Base-by-base conservation (phyloP, 768 basidiomycete species). In the Tephrocybe rancida region DNA sequence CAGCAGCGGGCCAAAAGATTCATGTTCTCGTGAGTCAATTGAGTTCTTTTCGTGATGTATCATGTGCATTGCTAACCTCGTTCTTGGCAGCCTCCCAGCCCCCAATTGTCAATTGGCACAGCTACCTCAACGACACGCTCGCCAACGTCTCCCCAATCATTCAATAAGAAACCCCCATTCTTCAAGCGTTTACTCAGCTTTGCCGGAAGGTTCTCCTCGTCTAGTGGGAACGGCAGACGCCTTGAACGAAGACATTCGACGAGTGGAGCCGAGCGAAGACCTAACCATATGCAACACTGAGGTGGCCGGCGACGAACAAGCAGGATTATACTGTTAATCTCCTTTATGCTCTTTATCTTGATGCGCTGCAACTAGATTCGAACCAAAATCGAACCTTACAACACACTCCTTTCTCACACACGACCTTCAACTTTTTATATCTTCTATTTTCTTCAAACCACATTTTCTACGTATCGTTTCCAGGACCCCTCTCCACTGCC, bases 1-100 rank as follows among this genome's bases (percentile, higher is more conserved):
- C 87, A 3, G 76, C 80, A 10, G 80, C 81, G 10, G 85, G 86
- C n/a, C 86, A 88, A 64, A 90, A 89, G 61, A 80, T 88, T 52
- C 87, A 85, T 65, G 78, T 88, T 56, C 77, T 90, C 61, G 88
- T 89, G 70, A 77, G 88, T 79, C 22, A 62, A 45, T 24, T 60
- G 44, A 44, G 29, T 52, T 56, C 41, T 25, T 50, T 47, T 43
- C 16, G 7, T 18, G 21, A 29, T 42, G 19, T 14, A 54, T 13
- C 44, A 41, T 50, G 45, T 32, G 27, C 19, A 27, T n/a, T 13
- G 13, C 48, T 39, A n/a, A 13, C 27, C 6, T 25, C 22, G n/a
- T 49, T 53, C 56, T 58, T 60, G 61, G 58, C 54, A 77, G 75
- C 52, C 65, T 48, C 68, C 71, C 34, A 72, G 69, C 62, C 75